These are phyloP conservation scores for Penicillium canescens DNA, from an alignment of 495 filamentous ascomycete genomes.

Conservation along the genomic window DNA sequence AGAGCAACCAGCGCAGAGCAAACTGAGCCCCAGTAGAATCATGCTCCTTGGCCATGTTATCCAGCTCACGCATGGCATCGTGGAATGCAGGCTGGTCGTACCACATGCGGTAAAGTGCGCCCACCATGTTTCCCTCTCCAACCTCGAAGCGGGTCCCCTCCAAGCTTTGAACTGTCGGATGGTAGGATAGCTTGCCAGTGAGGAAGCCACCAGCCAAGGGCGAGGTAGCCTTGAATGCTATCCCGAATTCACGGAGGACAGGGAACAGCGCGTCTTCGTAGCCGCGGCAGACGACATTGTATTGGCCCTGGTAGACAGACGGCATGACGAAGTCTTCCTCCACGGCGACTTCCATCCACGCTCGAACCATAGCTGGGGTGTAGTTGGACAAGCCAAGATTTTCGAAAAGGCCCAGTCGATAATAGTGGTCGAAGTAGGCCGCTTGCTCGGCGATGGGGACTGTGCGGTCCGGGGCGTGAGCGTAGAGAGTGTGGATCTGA, in stretches of 20 bases:
- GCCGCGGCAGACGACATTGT: constrained; percentile 40
- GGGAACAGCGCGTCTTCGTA: constrained; percentile 51
- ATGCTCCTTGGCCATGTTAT: not conserved
- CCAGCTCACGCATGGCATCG: constrained; percentile 15
- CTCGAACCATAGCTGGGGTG: constrained; percentile 2
- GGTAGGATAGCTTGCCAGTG: constrained; percentile 36
- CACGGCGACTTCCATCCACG: constrained; percentile 5
- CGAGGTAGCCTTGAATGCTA: constrained; percentile 44
- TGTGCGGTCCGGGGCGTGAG: constrained; percentile 14
- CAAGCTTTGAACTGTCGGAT: constrained; percentile 7
- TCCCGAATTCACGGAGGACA: constrained; percentile 49
- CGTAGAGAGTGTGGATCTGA: constrained; percentile 15
- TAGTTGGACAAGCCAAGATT: constrained; percentile 19
- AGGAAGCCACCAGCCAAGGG: constrained; percentile 53
- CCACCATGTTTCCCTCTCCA: constrained; percentile 21
- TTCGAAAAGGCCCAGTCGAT: constrained; percentile 7
- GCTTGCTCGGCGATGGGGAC: constrained; percentile 15
- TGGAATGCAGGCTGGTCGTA: constrained; percentile 26
- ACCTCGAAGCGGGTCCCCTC: constrained; percentile 28
- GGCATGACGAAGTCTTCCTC: constrained; percentile 10
- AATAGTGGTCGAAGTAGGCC: constrained; percentile 14
- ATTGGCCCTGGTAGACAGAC: constrained; percentile 26
- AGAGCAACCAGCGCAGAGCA: constrained; percentile 31
- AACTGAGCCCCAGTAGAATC: constrained; percentile 16
- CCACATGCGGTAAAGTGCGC: constrained; percentile 15